Conservation (phyloP, 257 asterid species). For the Ballota nigra region DNA sequence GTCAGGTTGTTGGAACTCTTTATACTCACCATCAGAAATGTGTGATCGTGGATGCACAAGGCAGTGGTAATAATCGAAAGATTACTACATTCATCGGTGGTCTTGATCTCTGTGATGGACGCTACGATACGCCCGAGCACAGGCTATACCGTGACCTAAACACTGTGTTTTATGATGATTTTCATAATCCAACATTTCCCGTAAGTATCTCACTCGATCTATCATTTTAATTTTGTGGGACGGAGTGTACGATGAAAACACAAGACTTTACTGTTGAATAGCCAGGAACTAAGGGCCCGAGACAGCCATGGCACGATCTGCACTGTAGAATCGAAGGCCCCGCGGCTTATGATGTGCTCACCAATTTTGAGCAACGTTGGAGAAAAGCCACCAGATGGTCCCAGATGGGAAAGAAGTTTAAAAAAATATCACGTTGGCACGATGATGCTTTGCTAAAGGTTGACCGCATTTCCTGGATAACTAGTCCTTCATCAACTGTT, state of each 20-base stretch:
- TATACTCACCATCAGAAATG: constrained; percentile 67
- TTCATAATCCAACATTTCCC: constrained; percentile 46
- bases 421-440: constrained; percentile 38
- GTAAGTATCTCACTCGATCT: constrained; percentile 27
- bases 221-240: too few species aligned
- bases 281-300: constrained; percentile 51
- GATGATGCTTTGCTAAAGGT: constrained; percentile 58
- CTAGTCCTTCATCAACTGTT: constrained; percentile 52
- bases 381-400: constrained; percentile 48
- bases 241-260: not conserved
- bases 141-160: constrained; percentile 44
- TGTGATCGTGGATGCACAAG: constrained; percentile 57
- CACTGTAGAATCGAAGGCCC: constrained; percentile 67
- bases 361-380: constrained; percentile 65
- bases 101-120: constrained; percentile 59
- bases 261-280: not conserved
- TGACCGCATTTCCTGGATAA: constrained; percentile 83
- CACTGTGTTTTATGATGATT: constrained; percentile 46
- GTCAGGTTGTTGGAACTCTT: constrained; percentile 54
- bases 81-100: constrained; percentile 60
- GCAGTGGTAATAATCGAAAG: constrained; percentile 40
- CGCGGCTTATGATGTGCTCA: constrained; percentile 54
- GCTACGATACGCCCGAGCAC: constrained; percentile 61
- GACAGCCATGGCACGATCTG: constrained; percentile 71
- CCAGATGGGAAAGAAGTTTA: constrained; percentile 28